Evolutionary conservation across 2,329 filamentous ascomycete genomes (phyloP), one percentile per base, ranked within the genome.

Genomic region (Diatrype stigma): DNA sequence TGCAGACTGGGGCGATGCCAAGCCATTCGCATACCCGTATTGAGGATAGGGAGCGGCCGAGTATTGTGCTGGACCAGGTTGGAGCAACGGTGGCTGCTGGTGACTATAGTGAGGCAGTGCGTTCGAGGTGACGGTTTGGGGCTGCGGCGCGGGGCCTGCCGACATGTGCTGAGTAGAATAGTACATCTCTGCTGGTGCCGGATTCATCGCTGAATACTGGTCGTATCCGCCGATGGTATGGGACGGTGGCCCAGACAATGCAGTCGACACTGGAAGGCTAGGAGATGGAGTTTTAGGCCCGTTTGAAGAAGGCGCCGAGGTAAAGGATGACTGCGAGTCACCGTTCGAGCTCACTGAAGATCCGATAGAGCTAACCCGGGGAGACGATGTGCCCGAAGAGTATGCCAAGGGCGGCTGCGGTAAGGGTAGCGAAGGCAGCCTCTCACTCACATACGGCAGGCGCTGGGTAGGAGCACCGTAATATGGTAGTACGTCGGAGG

Each of bases 121-220:
- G 52, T 85, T 78, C 0, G 90, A 89, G 14, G 90, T 87, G 44
- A 89, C 87, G 21, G 89, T 85, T 67, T 91, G 87, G 10, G 89
- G 86, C 52, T 85, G 78, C 63, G 87, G 88, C 53, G 84, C 79
- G 67, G 89, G 89, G 54, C 86, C 86, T 59, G 85, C 82, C 62
- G 89, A 88, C 77, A 95, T 86, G 71, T 94, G 89, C 63, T 80
- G 74, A 57, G 82, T 76, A 67, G 86, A 80, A 65, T 94, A 91
- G 70, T 96, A 94, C 85, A 95, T 89, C 63, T 96, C 93, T 60
- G 84, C 78, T 64, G 84, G 82, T 62, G 81, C 80, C 71, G 87
- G 86, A 75, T 96, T 96, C 92, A 96, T 96, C 71, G 76, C 74
- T 62, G 72, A 65, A 55, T 76, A 76, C 19, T 69, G 69, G 17